Conservation (phyloP, 345 rosid species). For the Jatropha curcas region DNA sequence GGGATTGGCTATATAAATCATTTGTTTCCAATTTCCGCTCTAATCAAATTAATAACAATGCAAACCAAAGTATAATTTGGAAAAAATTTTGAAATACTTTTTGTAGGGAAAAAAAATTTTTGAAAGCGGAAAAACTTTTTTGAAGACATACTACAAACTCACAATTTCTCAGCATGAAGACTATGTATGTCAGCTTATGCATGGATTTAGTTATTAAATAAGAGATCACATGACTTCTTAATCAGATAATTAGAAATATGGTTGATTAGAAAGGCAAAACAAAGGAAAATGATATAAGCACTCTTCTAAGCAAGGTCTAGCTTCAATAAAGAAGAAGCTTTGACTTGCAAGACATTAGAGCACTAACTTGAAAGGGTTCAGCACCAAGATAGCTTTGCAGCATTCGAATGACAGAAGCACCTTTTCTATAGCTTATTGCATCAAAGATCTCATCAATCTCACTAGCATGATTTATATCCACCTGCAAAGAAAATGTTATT, state of each 20-base stretch:
- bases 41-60: too few species aligned
- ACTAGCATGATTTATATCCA: slow-evolving; percentile 84
- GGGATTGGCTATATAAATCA: too few species aligned
- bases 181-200: neutral
- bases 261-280: neutral
- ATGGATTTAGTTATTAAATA: neutral
- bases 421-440: slow-evolving; percentile 89
- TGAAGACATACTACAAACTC: neutral
- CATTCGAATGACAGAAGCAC: slow-evolving; percentile 95
- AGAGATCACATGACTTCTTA: neutral
- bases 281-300: neutral
- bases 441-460: slow-evolving; percentile 96
- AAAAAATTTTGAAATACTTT: too few species aligned
- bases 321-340: too few species aligned
- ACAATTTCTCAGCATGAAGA: neutral
- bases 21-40: too few species aligned
- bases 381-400: slow-evolving; percentile 97
- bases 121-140: too few species aligned
- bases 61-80: too few species aligned
- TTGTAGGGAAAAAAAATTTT: too few species aligned
- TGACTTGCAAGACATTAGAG: slow-evolving; percentile 1
- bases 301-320: neutral
- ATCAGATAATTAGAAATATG: neutral
- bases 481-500: slow-evolving; percentile 45
- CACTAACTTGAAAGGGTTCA: slow-evolving; percentile 79